Conservation (phyloP, 192 early-diverging fungal species). For the Entomortierella chlamydospora region DNA sequence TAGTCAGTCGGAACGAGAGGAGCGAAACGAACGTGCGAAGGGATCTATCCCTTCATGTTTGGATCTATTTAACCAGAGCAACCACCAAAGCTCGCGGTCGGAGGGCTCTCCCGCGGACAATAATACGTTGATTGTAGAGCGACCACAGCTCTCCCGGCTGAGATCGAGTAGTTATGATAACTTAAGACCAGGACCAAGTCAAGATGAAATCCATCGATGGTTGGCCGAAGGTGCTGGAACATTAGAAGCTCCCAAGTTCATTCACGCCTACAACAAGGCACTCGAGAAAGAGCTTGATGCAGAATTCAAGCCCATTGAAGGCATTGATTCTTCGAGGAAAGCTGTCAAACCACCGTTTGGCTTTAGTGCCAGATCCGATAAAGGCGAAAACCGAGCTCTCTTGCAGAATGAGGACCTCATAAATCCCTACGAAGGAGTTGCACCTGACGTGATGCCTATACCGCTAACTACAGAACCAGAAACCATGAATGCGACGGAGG, state of each 20-base stretch:
- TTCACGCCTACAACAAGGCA: background rate
- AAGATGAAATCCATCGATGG: constrained; percentile 47
- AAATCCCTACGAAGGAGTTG: constrained; percentile 2
- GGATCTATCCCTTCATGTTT: constrained; percentile 41
- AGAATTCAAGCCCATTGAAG: constrained; percentile 5
- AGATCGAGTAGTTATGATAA: constrained; percentile 46
- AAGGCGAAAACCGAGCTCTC: background rate
- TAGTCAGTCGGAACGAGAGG: background rate
- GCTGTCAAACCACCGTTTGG: constrained; percentile 5
- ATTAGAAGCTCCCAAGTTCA: constrained; percentile 25
- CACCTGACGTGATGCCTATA: constrained; percentile 23
- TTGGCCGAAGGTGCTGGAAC: constrained; percentile 39
- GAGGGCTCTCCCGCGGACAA: background rate
- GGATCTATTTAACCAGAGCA: constrained; percentile 30
- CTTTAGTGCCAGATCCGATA: background rate
- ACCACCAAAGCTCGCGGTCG: background rate
- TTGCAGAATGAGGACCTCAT: background rate
- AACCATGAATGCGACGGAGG: background rate
- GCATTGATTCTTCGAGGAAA: background rate
- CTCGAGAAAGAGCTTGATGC: background rate
- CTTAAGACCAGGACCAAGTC: constrained; percentile 15
- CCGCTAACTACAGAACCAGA: constrained; percentile 16
- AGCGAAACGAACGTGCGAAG: background rate
- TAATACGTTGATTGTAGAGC: background rate
- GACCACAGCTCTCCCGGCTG: constrained; percentile 1